phyloP scores from a whole-genome alignment of 768 basidiomycete species.

The Hirschioporus abietinus region DNA sequence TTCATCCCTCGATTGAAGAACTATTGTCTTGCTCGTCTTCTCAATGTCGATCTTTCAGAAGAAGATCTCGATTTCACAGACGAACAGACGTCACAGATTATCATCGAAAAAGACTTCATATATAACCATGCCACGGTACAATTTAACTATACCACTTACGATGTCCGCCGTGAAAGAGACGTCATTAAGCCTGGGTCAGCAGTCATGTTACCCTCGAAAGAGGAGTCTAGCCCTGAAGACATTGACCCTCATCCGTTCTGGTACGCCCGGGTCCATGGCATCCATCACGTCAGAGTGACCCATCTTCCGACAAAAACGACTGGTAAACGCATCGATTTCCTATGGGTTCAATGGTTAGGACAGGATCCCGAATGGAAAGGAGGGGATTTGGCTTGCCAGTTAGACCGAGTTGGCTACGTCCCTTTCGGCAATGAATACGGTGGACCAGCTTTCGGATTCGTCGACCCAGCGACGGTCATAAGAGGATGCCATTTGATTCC shows the following conservation, averaged over 20 bases:
- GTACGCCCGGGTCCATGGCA: conserved; percentile 22
- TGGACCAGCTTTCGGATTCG: conserved; percentile 16
- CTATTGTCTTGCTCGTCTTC: conserved; percentile 18
- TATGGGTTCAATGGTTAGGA: conserved; percentile 38
- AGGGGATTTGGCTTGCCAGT: too few species aligned
- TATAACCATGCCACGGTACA: conserved; percentile 17
- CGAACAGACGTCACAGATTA: conserved; percentile 12
- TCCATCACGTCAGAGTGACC: conserved; percentile 25
- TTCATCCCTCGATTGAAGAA: conserved; percentile 18
- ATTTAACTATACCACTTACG: conserved; percentile 21
- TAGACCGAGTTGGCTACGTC: neutral
- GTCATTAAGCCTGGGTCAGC: conserved; percentile 14
- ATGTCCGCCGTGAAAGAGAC: conserved; percentile 14
- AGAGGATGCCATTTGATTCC: conserved; percentile 17
- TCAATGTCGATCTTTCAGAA: conserved; percentile 8
- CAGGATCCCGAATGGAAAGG: conserved; percentile 16
- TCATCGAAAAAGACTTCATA: conserved; percentile 14
- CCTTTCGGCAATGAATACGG: neutral
- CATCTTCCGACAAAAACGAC: too few species aligned
- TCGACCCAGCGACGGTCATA: conserved; percentile 17
- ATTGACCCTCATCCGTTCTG: conserved; percentile 19
- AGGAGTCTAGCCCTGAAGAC: conserved; percentile 8
- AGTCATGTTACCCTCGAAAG: conserved; percentile 18
- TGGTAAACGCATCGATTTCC: conserved; percentile 28
- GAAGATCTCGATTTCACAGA: conserved; percentile 10